Conservation (phyloP, 306 rosid genomes). For the Prunus padus region DNA sequence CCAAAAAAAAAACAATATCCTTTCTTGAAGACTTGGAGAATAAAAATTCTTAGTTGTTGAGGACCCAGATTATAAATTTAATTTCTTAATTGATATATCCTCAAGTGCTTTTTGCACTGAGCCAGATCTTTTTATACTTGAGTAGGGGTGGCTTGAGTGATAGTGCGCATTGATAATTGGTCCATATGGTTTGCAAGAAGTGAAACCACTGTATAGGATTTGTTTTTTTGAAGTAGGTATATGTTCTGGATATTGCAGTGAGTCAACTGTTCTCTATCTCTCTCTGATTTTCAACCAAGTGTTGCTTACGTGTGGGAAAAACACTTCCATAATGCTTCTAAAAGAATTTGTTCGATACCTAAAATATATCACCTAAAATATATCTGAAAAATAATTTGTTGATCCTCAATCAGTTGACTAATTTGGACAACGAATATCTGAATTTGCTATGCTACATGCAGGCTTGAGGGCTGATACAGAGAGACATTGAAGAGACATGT, state of each 20-base stretch:
- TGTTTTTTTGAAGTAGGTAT: background rate
- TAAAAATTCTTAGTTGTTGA: background rate
- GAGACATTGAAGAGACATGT: slow-evolving; percentile 54
- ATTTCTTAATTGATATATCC: background rate
- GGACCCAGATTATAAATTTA: background rate
- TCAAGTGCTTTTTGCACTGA: background rate
- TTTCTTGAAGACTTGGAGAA: background rate
- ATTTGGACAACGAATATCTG: slow-evolving; percentile 8
- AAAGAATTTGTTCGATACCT: background rate
- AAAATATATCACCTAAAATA: too few species aligned
- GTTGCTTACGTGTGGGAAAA: background rate
- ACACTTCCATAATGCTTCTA: background rate
- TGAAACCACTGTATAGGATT: background rate
- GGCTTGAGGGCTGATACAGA: slow-evolving; percentile 71
- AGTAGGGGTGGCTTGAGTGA: background rate
- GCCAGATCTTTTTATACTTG: background rate
- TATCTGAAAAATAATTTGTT: background rate
- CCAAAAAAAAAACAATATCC: too few species aligned
- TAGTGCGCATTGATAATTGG: background rate
- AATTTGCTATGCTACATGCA: slow-evolving; percentile 36
- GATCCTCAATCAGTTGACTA: slow-evolving; percentile 1
- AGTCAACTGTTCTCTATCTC: background rate
- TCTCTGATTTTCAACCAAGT: background rate
- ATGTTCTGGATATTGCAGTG: background rate
- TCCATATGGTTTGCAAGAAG: background rate